Conservation (phyloP, 306 rosid species). For the Vigna mungo region DNA sequence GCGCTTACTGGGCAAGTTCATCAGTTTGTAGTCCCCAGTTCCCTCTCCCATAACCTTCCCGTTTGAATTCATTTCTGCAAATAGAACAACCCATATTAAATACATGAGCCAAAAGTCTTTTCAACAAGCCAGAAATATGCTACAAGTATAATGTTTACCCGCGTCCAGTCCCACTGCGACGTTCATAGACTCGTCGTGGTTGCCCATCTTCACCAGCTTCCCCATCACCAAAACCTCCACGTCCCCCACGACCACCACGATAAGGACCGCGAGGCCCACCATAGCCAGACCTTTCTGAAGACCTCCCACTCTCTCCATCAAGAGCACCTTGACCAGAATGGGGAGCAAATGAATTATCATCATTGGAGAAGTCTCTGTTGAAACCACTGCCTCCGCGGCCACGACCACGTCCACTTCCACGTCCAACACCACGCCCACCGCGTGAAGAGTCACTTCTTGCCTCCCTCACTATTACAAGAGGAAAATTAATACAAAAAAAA, state of each 20-base stretch:
- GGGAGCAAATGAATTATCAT: constrained; percentile 50
- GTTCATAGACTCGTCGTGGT: constrained; percentile 66
- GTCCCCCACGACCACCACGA: constrained; percentile 77
- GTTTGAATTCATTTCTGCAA: constrained; percentile 66
- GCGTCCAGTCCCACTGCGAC: constrained; percentile 78
- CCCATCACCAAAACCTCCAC: constrained; percentile 64
- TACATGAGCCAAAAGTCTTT: background rate
- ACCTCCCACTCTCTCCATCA: constrained; percentile 57
- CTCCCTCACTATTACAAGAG: constrained; percentile 64
- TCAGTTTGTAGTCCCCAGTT: constrained; percentile 76
- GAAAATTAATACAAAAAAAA: background rate
- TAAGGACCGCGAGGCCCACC: constrained; percentile 65
- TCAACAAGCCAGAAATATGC: background rate
- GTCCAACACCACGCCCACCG: constrained; percentile 65
- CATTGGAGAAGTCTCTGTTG: constrained; percentile 46
- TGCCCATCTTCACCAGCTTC: constrained; percentile 68
- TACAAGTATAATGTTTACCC: constrained; percentile 50
- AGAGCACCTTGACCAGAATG: constrained; percentile 53
- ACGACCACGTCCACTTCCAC: constrained; percentile 53
- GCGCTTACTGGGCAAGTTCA: constrained; percentile 58
- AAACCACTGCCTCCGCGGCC: constrained; percentile 45
- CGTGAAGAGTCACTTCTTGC: constrained; percentile 62
- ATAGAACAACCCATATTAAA: constrained; percentile 25
- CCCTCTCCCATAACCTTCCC: constrained; percentile 78
- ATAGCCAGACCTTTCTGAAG: constrained; percentile 60